phyloP scores from a whole-genome alignment of 2,329 filamentous ascomycete species.

The Neonectria faginata region DNA sequence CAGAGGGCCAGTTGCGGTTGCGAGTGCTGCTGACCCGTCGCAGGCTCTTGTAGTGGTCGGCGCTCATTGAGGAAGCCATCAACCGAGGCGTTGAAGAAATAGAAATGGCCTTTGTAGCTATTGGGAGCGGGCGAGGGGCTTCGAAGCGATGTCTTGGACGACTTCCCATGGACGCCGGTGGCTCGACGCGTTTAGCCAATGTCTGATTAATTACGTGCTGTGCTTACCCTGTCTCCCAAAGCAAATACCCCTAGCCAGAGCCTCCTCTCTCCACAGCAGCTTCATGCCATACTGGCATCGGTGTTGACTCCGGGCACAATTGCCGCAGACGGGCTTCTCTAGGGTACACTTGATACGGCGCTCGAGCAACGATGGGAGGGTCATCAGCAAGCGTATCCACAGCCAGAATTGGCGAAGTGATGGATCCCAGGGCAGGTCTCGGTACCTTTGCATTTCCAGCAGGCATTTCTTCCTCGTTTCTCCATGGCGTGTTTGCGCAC shows the following conservation, averaged over 20 bases:
- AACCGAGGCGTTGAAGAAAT: conserved; percentile 13
- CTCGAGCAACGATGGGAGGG: neutral
- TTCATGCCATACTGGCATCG: conserved; percentile 22
- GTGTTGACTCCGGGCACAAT: conserved; percentile 15
- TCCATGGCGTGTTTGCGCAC: conserved; percentile 19
- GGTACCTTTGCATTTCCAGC: conserved; percentile 26
- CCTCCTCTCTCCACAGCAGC: conserved; percentile 27
- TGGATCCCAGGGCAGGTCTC: neutral
- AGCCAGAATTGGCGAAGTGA: neutral
- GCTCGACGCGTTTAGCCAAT: no score
- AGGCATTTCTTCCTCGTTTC: conserved; percentile 26
- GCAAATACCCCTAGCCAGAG: conserved; percentile 24
- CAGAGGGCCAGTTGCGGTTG: neutral
- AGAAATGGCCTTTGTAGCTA: conserved; percentile 11
- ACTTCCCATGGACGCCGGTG: conserved; percentile 20
- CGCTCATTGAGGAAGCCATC: neutral
- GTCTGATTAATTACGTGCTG: neutral
- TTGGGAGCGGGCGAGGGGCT: conserved; percentile 1
- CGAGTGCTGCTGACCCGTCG: neutral
- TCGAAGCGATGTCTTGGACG: conserved; percentile 11
- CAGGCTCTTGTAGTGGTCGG: neutral
- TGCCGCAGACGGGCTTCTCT: conserved; percentile 22
- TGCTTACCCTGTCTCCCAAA: conserved; percentile 23
- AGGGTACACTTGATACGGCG: conserved; percentile 20
- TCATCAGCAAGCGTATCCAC: conserved; percentile 5